Base-by-base conservation (phyloP, 805 yeast genomes). In the Torulaspora gathmanii region DNA sequence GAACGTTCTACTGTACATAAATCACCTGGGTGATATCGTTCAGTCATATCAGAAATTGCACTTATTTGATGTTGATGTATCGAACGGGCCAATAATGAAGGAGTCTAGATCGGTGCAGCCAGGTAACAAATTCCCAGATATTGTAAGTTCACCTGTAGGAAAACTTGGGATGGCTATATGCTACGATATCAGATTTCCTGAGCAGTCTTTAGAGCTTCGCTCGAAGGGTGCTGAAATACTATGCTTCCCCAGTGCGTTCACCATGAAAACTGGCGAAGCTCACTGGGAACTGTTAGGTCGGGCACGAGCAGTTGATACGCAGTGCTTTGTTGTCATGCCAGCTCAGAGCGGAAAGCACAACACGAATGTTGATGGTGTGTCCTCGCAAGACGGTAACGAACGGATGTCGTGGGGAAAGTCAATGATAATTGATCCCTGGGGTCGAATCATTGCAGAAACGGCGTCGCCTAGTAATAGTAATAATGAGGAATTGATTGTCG, bases 401-500 rank as follows among this genome's bases (percentile, higher is more conserved):
- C 70, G 98, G 45, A 74, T 78, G 45, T 85, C 95, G 50, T 91
- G 81, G 67, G 99, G 99, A 0, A 91, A 88, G 57, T 75, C 95
- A 0, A 70, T 89, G 51, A 80, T 89, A 4, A 76, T 91, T n/a
- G 91, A 86, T 53, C 98, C 99, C 0, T 86, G 95, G 88, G 99
- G 98, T 0, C 72, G 78, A 0, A 72, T 88, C 1, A 49, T 91
- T 3, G 83, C 86, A 1, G 77, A 79, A 48, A 67, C 77, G 16
- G 80, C 75, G 52, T 59, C 70, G 9, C 62, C 60, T 25, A 65
- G 60, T 6, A 70, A 67, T 15, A 68, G 67, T 10, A 71, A 69
- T 15, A 70, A 67, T 5, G 70, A 74, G 0, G 66, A 67, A n/a
- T 49, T 81, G 11, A 73, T 81, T 34, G 64, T 73, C 8, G 95